Base-by-base conservation (phyloP, 306 rosid genomes). In the Trichosanthes cucumerina region DNA sequence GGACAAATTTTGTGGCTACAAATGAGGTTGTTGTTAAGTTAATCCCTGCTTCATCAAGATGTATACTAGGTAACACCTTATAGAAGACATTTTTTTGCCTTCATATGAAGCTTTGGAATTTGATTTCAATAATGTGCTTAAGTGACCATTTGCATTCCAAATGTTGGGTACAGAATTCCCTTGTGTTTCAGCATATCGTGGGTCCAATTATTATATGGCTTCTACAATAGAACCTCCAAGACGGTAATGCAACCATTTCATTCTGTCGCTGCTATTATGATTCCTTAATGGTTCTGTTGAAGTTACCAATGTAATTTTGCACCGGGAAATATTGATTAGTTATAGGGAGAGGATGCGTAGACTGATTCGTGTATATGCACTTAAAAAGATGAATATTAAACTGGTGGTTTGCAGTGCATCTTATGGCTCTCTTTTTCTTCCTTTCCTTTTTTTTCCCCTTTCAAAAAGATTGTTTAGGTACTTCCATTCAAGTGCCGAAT, bases 401-500 rank as follows among this genome's bases (percentile, higher is more conserved):
- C 34, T 76, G 31, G 49, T 36, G 39, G 47, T 28, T 76, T 18
- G 59, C 33, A 5, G 47, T 52, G 79, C 44, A 31, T 54, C 28
- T 36, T 21, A 56, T 76, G 34, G n/a, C 21, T 34, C 5, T 2
- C 7, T 53, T 2, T 13, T 4, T 4, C 2, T 14, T 13, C 11
- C 13, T 34, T 34, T 19, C 1, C 15, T 62, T 11, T 4, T 10
- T 12, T 11, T 1, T 19, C 7, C n/a, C 36, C 34, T 10, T 18
- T 19, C 2, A 43, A 41, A 43, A 34, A 68, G 28, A 72, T 24
- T 72, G 59, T 47, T 47, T 73, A 91, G 98, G 92, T 85, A 79
- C 83, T 88, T 90, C 85, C 98, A 88, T 86, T 86, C 86, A 71
- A 91, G 85, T 82, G 76, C 86, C 5, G 86, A 76, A 62, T 79